Percentiles rank a stretch among this genome's conserved stretches.
These are phyloP conservation scores for Protea cynaroides DNA, from an alignment of 164 flowering plant genomes.

Conservation along the genomic window DNA sequence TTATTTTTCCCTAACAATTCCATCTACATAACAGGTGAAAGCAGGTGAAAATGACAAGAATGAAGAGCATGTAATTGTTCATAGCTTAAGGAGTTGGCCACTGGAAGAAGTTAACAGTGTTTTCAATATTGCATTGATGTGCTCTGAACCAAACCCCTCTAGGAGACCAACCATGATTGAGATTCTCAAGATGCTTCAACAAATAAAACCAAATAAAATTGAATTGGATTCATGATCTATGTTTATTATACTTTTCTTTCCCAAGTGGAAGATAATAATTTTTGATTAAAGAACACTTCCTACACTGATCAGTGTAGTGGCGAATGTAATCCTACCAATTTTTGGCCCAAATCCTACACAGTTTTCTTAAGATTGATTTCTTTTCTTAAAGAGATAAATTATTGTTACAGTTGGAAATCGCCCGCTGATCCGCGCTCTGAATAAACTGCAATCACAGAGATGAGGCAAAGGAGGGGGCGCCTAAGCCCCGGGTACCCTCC, in stretches of 20 bases:
- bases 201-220: constrained; percentile 31
- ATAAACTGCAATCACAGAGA: too few relatives aligned
- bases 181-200: constrained; percentile 82
- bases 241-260: background rate
- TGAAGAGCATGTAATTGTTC: constrained; percentile 67
- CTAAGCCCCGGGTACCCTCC: too few relatives aligned
- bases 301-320: background rate
- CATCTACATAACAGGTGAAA: constrained; percentile 83
- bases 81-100: constrained; percentile 38
- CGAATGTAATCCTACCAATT: background rate
- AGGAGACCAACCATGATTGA: constrained; percentile 85
- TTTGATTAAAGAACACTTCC: background rate
- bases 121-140: constrained; percentile 61
- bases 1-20: too few relatives aligned
- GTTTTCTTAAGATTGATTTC: too few relatives aligned
- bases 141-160: constrained; percentile 76
- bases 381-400: too few relatives aligned
- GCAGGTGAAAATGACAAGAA: constrained; percentile 53
- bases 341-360: background rate
- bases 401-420: too few relatives aligned
- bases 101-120: constrained; percentile 49
- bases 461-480: too few relatives aligned
- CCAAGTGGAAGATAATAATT: background rate
- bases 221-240: constrained; percentile 18
- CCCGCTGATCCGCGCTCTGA: too few relatives aligned